Evolutionary conservation across 345 rosid species (phyloP).

Genomic region (Adansonia digitata): DNA sequence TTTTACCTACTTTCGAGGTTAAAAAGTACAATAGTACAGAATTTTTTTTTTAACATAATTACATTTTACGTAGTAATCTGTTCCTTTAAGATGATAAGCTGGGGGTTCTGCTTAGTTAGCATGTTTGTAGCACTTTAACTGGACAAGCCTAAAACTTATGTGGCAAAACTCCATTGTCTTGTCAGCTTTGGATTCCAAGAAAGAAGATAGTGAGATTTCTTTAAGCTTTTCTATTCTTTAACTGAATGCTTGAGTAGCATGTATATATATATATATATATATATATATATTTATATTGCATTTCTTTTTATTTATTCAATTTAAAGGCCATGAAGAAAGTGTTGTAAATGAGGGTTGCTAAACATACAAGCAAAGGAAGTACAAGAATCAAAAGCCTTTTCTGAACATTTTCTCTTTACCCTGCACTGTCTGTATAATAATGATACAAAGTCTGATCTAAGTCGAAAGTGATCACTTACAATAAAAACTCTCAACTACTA

Average conservation of each 20-base stretch:
- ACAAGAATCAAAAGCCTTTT: constrained; percentile 1
- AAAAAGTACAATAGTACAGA: neutral
- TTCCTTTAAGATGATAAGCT: neutral
- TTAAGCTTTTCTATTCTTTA: neutral
- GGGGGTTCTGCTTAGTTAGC: neutral
- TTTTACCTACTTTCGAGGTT: neutral
- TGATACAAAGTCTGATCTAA: neutral
- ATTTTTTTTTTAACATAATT: no score
- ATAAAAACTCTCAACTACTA: neutral
- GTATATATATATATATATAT: no score
- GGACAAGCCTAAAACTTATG: neutral
- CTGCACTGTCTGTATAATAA: neutral
- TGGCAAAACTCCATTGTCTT: neutral
- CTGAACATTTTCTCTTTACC: no score
- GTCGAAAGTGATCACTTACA: neutral
- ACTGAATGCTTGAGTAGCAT: no score
- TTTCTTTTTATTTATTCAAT: no score
- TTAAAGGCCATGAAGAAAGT: neutral
- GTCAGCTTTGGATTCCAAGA: neutral
- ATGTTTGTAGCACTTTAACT: neutral
- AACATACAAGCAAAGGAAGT: constrained; percentile 1
- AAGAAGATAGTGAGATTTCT: neutral
- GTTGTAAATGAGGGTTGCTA: constrained; percentile 9
- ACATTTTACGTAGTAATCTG: neutral
- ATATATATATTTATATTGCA: no score